Base-by-base conservation (phyloP, 2,329 filamentous ascomycete genomes). In the Colletotrichum limetticola region DNA sequence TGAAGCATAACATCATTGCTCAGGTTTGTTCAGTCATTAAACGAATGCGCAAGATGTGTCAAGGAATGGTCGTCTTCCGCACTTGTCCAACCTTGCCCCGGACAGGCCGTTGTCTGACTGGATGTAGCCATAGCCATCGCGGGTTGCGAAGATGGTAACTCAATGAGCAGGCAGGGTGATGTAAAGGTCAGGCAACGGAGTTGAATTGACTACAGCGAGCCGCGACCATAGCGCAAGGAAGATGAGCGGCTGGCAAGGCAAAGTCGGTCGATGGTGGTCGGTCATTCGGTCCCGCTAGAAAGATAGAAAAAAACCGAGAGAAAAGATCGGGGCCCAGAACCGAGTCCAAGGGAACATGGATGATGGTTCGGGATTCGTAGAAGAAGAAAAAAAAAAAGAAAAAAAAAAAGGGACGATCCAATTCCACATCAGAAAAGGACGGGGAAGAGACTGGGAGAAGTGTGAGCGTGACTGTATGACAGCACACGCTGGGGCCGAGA, bases 1-100 rank as follows among this genome's bases (percentile, higher is more conserved):
- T n/a, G 46, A 57, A 46, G 49, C 69, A 74, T 49, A 60, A 42
- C 61, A 73, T 73, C 70, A 65, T 72, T 49, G 66, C 59, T 42
- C 35, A 52, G 26, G 66, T 69, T 70, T 28, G 46, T 59, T 60
- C 60, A 56, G 46, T 56, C 53, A 59, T 55, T 26, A 24, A 70
- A 70, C 55, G 22, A 22, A 30, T 49, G 66, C 66, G 55, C 55
- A 22, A 68, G 56, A 70, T 72, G 59, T 65, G 70, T 64, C 70
- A 70, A 60, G 70, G 70, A 60, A 72, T 69, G 66, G 28, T 53
- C 53, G 69, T 64, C 66, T 59, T 72, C 22, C 55, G 60, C 24
- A 24, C 35, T 64, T 32, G 55, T 42, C 30, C 46, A 60, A 59
- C 32, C 53, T 46, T 58, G 42, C 53, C n/a, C 49, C 57, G 35